Base-by-base conservation (phyloP, 164 flowering plant species). In the Vitis amurensis region DNA sequence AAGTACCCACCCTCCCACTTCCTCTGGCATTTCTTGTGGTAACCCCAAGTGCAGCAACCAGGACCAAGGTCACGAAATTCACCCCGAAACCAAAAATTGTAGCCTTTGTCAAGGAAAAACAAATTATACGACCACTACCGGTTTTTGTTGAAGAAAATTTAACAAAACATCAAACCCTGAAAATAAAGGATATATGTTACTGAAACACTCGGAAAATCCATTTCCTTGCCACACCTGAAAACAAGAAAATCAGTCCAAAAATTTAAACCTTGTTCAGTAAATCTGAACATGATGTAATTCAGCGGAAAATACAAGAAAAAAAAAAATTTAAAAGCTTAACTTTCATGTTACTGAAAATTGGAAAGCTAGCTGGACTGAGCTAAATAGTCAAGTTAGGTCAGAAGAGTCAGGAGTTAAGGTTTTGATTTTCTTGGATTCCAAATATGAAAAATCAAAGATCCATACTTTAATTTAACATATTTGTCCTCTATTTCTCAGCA, bases 31-130 rank as follows among this genome's bases (percentile, higher is more conserved):
- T 81, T 66, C 81, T 78, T 52, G 30, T 59, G 15, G 73, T 73
- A 19, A 86, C 48, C 73, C 81, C 80, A 67, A 91, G 76, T 5
- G 78, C 68, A 29, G 56, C 57, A 69, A 91, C 66, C 68, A 91
- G 15, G 61, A 82, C 29, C 59, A 87, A 2, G 52, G 92, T 86
- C 52, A 84, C 72, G 57, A 79, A 56, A 81, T 88, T 91, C n/a
- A 65, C 81, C 62, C 88, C 91, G 57, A 85, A 86, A 71, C 89
- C 93, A 30, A 93, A 82, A 17, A 89, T 80, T 60, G 97, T 91
- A 68, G 59, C 11, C 56, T 55, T 16, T 4, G 69, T 80, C 79
- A 86, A 88, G 84, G 85, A 74, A 74, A 79, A 63, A 61, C 29
- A 60, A 47, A 13, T 66, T 50, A 5, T 16, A n/a, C 13, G 17